Percentiles rank a stretch among this genome's conserved stretches.
Evolutionary conservation across 371 early-diverging fungal species (phyloP).

Genomic region (Phascolomyces articulosus): DNA sequence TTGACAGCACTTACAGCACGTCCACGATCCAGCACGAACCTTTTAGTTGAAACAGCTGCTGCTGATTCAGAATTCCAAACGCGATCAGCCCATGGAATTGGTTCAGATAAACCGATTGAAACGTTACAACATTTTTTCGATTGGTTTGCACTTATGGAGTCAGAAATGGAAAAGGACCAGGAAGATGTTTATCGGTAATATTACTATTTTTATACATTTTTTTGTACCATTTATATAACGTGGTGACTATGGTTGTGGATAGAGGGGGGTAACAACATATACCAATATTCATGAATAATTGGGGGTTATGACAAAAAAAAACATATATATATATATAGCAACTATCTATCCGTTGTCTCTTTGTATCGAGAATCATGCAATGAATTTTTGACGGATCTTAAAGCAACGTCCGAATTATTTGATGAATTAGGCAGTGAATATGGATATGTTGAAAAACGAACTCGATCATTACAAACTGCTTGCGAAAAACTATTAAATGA

Average conservation of each 20-base stretch:
- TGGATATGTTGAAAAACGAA: conserved; percentile 75
- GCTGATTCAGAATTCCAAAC: conserved; percentile 34
- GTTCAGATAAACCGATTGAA: conserved; percentile 65
- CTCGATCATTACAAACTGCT: conserved; percentile 73
- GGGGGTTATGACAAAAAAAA: no score
- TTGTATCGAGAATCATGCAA: conserved; percentile 56
- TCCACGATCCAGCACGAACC: conserved; percentile 49
- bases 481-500: conserved; percentile 79
- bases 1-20: conserved; percentile 28
- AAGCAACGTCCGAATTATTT: conserved; percentile 56
- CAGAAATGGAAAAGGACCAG: conserved; percentile 81
- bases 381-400: conserved; percentile 62
- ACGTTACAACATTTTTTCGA: conserved; percentile 88
- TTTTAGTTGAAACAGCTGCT: conserved; percentile 38
- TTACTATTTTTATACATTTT: neutral
- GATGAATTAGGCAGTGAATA: conserved; percentile 67
- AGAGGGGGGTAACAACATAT: no score
- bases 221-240: neutral
- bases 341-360: conserved; percentile 56
- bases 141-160: conserved; percentile 85
- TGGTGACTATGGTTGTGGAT: no score
- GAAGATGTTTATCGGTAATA: conserved; percentile 78
- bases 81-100: conserved; percentile 34
- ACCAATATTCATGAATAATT: no score
- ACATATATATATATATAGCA: conserved; percentile 25